A percentile compares a stretch with the other conserved stretches of the same genome.
phyloP scores from a whole-genome alignment of 768 basidiomycete genomes.

The Fistulinella prunicolor region DNA sequence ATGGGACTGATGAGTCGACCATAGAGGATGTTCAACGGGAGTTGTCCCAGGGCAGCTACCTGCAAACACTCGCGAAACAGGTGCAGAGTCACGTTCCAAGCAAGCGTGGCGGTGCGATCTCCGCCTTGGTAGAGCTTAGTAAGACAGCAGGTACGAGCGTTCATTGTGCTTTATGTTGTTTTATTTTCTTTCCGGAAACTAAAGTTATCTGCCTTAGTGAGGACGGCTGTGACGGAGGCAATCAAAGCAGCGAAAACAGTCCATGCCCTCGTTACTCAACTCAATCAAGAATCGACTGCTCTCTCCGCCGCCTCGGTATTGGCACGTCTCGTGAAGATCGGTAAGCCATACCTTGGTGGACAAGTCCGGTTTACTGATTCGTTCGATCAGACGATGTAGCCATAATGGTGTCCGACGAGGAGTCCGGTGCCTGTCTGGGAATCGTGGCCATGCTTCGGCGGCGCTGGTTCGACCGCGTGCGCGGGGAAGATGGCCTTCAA shows the following conservation, averaged over 20 bases:
- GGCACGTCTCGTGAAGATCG: constrained; percentile 15
- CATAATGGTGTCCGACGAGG: constrained; percentile 2
- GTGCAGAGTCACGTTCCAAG: constrained; percentile 3
- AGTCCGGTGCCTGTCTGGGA: not conserved
- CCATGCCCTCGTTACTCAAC: constrained; percentile 13
- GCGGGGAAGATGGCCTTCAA: constrained; percentile 25
- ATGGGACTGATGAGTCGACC: not conserved
- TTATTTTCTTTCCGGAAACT: too few species aligned
- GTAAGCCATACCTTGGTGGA: constrained; percentile 10
- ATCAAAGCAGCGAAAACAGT: constrained; percentile 18
- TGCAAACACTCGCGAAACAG: constrained; percentile 16
- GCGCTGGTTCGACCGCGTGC: constrained; percentile 29
- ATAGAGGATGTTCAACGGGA: constrained; percentile 10
- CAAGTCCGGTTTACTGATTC: not conserved
- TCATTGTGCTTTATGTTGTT: not conserved
- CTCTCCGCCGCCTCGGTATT: constrained; percentile 21
- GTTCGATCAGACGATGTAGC: constrained; percentile 17
- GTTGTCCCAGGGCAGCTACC: constrained; percentile 6
- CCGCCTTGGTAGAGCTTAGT: constrained; percentile 17
- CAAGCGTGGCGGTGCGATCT: constrained; percentile 18
- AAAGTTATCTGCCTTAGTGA: constrained; percentile 1
- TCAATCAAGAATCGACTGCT: constrained; percentile 15
- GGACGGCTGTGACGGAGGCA: constrained; percentile 7
- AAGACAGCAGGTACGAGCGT: constrained; percentile 1
- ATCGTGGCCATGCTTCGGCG: constrained; percentile 23